Conservation (phyloP, 495 filamentous ascomycete genomes). For the Cudoniella acicularis region DNA sequence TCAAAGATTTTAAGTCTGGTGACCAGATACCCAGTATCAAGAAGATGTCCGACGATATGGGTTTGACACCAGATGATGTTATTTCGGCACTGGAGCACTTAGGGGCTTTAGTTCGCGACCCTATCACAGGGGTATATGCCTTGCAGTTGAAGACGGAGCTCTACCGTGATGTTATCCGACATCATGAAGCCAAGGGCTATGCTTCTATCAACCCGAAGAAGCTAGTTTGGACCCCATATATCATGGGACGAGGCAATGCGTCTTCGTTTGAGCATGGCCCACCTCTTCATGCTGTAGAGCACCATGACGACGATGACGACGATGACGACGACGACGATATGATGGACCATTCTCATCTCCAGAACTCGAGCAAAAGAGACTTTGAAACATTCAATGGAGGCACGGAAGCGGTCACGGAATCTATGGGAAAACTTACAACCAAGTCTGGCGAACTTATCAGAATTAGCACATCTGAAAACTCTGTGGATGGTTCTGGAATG, state of each 20-base stretch:
- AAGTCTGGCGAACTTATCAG: slow-evolving; percentile 8
- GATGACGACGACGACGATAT: slow-evolving; percentile 42
- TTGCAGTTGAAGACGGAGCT: slow-evolving; percentile 79
- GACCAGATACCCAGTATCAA: slow-evolving; percentile 53
- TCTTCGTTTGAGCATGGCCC: slow-evolving; percentile 79
- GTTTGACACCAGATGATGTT: slow-evolving; percentile 94
- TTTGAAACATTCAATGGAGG: slow-evolving; percentile 22
- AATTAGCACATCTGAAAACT: slow-evolving; percentile 5
- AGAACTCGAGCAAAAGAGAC: slow-evolving; percentile 21
- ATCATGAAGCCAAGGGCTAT: slow-evolving; percentile 83
- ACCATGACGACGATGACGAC: slow-evolving; percentile 49
- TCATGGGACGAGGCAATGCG: slow-evolving; percentile 87
- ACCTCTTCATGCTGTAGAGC: slow-evolving; percentile 83
- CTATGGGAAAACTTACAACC: slow-evolving; percentile 20
- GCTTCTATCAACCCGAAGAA: slow-evolving; percentile 77
- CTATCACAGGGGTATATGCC: slow-evolving; percentile 81
- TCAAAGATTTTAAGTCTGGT: slow-evolving; percentile 33
- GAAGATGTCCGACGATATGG: slow-evolving; percentile 84
- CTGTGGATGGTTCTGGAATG: slow-evolving; percentile 3
- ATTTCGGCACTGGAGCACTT: slow-evolving; percentile 88
- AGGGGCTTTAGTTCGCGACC: slow-evolving; percentile 83
- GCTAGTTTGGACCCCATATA: slow-evolving; percentile 94
- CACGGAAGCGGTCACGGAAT: slow-evolving; percentile 16
- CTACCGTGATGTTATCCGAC: slow-evolving; percentile 77
- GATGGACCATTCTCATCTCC: slow-evolving; percentile 13